Evolutionary conservation across 805 yeast species (phyloP).

Genomic region (Candida loeiensis): DNA sequence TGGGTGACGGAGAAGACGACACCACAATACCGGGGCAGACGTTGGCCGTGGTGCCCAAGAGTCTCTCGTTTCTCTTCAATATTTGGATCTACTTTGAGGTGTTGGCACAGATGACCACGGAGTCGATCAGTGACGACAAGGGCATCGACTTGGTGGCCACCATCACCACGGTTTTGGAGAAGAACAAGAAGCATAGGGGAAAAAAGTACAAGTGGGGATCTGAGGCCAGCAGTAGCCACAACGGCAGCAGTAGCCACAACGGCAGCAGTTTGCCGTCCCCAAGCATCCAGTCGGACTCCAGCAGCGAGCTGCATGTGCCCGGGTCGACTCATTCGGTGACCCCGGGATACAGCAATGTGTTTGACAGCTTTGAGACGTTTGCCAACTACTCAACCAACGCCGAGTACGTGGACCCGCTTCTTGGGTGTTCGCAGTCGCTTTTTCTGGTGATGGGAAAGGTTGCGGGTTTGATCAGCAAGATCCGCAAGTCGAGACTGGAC

Average conservation of each 20-base stretch:
- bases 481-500: constrained; percentile 32
- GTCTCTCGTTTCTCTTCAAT: constrained; percentile 52
- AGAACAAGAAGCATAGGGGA: constrained; percentile 11
- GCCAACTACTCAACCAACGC: constrained; percentile 30
- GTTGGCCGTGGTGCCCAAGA: constrained; percentile 30
- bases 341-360: constrained; percentile 22
- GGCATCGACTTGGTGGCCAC: constrained; percentile 42
- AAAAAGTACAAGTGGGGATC: constrained; percentile 2
- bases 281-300: constrained; percentile 19
- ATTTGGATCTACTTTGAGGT: constrained; percentile 70
- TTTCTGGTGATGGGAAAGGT: constrained; percentile 65
- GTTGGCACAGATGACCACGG: constrained; percentile 60
- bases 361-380: constrained; percentile 40
- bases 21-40: background rate
- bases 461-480: constrained; percentile 51
- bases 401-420: constrained; percentile 55
- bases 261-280: constrained; percentile 2
- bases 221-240: background rate
- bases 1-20: constrained; percentile 4
- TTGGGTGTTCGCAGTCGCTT: constrained; percentile 64
- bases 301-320: constrained; percentile 12
- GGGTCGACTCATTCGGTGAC: background rate
- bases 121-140: constrained; percentile 41
- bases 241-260: too few species aligned
- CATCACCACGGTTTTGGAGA: constrained; percentile 32